Conservation (phyloP, 2,329 filamentous ascomycete genomes). For the Stemphylium vesicarium region DNA sequence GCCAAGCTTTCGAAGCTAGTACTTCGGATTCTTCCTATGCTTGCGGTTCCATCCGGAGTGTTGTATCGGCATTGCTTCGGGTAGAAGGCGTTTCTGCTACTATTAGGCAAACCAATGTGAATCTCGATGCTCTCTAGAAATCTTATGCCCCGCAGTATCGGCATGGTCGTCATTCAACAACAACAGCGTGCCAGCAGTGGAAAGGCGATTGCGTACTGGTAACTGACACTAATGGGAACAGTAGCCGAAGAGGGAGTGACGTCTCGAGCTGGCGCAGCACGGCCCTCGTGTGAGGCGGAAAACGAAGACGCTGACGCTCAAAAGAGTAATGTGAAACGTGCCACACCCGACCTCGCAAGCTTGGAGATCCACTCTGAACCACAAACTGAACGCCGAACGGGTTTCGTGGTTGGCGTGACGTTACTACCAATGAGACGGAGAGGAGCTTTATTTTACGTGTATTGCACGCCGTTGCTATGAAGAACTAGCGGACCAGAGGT, state of each 20-base stretch:
- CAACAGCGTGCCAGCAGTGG: background rate
- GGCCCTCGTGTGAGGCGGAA: conserved; percentile 6
- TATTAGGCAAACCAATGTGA: background rate
- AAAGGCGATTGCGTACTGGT: background rate
- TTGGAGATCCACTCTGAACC: background rate
- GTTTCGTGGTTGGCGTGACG: conserved; percentile 5
- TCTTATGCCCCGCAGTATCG: no score
- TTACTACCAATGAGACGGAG: background rate
- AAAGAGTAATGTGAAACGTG: conserved; percentile 8
- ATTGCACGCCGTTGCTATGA: background rate
- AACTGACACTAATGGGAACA: background rate
- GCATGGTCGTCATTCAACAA: background rate
- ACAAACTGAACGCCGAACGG: conserved; percentile 10
- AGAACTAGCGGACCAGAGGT: background rate
- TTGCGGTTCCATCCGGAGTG: background rate
- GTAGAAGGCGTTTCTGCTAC: background rate
- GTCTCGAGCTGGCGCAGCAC: conserved; percentile 3
- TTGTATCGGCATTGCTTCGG: background rate
- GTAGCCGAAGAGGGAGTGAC: conserved; percentile 2
- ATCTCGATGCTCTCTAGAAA: no score
- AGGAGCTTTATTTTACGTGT: background rate
- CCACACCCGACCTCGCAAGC: conserved; percentile 12
- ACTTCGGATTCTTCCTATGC: background rate
- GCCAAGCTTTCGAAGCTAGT: conserved; percentile 5
- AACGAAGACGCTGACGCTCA: conserved; percentile 8